These are phyloP conservation scores for Toxoplasma gondii DNA, from an alignment of 169 alveolate species.

Conservation along the genomic window DNA sequence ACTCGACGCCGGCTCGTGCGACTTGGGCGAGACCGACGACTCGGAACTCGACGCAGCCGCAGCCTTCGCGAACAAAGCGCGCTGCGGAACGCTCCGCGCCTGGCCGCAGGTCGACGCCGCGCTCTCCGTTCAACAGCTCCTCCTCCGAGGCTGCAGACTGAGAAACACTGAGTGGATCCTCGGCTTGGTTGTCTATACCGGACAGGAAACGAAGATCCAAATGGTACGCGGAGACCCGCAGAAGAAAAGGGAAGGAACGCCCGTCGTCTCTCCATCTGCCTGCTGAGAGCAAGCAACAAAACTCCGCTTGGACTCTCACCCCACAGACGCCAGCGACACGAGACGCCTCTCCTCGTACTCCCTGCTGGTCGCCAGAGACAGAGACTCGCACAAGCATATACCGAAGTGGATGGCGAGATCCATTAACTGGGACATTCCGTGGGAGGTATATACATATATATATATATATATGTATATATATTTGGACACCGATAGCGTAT, in stretches of 20 bases:
- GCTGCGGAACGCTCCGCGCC: neutral
- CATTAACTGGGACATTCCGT: neutral
- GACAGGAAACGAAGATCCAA: conserved; percentile 94
- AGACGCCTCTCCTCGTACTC: too few relatives aligned
- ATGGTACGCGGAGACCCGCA: conserved; percentile 61
- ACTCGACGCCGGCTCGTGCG: neutral
- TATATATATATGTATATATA: neutral
- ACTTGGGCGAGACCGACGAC: neutral
- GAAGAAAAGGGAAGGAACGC: neutral
- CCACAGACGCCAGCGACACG: neutral
- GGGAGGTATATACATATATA: neutral
- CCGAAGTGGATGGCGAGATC: too few relatives aligned
- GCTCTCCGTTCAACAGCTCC: conserved; percentile 72
- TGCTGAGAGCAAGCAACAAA: neutral
- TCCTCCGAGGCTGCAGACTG: conserved; percentile 92
- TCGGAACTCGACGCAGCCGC: neutral
- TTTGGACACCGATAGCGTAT: too few relatives aligned
- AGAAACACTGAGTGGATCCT: conserved; percentile 92
- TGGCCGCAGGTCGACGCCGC: conserved; percentile 23
- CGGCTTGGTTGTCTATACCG: conserved; percentile 94
- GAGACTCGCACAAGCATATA: too few relatives aligned
- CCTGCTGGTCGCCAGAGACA: too few relatives aligned
- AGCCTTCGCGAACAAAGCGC: conserved; percentile 34
- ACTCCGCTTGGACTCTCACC: neutral
- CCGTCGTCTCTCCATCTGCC: too few relatives aligned